Evolutionary conservation across 768 basidiomycete species (phyloP).

Genomic region (Naganishia onofrii): DNA sequence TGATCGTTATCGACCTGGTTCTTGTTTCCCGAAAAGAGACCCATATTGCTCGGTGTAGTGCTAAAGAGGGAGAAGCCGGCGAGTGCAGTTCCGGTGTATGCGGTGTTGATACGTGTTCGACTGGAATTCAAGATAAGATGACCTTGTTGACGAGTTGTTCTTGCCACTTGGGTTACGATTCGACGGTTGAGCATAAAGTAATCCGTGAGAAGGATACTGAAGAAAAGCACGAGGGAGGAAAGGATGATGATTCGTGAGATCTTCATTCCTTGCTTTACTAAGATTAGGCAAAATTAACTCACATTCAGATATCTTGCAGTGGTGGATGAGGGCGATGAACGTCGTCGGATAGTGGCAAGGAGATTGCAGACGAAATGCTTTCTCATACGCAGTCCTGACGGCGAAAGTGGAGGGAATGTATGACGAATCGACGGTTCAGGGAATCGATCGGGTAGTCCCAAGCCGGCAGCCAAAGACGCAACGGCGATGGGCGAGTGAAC

Average conservation of each 20-base stretch:
- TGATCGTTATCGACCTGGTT: constrained; percentile 25
- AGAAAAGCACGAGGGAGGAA: neutral
- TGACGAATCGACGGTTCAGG: neutral
- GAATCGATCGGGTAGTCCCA: neutral
- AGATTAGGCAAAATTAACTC: neutral
- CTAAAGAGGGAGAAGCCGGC: constrained; percentile 3
- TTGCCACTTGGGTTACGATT: constrained; percentile 11
- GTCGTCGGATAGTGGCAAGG: constrained; percentile 1
- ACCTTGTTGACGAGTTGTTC: constrained; percentile 3
- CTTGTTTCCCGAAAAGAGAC: constrained; percentile 16
- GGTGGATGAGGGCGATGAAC: neutral
- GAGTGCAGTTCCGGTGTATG: neutral
- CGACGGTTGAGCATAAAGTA: constrained; percentile 21
- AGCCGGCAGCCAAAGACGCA: neutral
- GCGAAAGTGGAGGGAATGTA: neutral
- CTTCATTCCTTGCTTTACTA: neutral
- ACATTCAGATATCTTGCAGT: neutral
- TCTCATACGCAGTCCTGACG: neutral
- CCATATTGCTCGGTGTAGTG: constrained; percentile 14
- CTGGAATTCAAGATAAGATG: neutral
- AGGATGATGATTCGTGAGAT: no score
- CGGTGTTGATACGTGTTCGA: neutral
- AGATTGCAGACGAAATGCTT: neutral
- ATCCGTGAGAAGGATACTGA: constrained; percentile 14
- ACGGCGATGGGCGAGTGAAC: constrained; percentile 1